phyloP scores from a whole-genome alignment of 208 protist genomes.

The Leptomonas pyrrhocoris region DNA sequence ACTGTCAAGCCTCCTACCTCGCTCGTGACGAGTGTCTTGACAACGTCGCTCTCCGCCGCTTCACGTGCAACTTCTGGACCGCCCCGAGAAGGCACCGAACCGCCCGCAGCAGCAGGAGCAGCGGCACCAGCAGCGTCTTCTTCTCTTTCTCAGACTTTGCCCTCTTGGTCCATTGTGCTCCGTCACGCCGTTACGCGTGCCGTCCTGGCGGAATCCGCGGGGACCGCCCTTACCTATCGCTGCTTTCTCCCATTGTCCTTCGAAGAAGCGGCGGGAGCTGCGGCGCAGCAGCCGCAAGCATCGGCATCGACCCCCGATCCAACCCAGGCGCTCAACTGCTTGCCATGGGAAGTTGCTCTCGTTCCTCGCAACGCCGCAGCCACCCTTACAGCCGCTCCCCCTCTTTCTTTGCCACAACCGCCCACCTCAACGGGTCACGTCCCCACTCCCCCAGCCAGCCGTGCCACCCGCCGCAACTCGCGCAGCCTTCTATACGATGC shows the following conservation, averaged over 20 bases:
- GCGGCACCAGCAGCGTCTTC: too few species aligned
- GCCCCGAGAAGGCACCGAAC: background rate
- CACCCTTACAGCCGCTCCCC: background rate
- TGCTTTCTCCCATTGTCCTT: slow-evolving; percentile 23
- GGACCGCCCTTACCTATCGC: slow-evolving; percentile 21
- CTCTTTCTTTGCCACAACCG: background rate
- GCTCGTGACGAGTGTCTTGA: slow-evolving; percentile 7
- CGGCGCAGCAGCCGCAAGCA: background rate
- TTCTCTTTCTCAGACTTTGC: background rate
- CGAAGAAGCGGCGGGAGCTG: background rate
- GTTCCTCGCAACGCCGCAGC: background rate
- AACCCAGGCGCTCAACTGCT: background rate
- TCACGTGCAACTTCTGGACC: background rate
- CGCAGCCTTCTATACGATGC: slow-evolving; percentile 6
- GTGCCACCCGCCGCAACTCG: slow-evolving; percentile 6
- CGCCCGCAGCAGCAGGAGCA: background rate
- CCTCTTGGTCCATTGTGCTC: slow-evolving; percentile 16
- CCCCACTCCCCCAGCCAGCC: slow-evolving; percentile 1
- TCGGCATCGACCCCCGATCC: background rate
- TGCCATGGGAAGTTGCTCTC: slow-evolving; percentile 28
- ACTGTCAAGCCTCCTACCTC: slow-evolving; percentile 13
- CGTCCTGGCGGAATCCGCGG: slow-evolving; percentile 16
- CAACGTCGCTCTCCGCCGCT: background rate
- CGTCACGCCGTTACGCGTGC: slow-evolving; percentile 22
- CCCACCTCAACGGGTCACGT: background rate